Evolutionary conservation across 352 stramenopile genomes (phyloP), one percentile per base, ranked within the genome.

Genomic region (Thalassiosira sp.): DNA sequence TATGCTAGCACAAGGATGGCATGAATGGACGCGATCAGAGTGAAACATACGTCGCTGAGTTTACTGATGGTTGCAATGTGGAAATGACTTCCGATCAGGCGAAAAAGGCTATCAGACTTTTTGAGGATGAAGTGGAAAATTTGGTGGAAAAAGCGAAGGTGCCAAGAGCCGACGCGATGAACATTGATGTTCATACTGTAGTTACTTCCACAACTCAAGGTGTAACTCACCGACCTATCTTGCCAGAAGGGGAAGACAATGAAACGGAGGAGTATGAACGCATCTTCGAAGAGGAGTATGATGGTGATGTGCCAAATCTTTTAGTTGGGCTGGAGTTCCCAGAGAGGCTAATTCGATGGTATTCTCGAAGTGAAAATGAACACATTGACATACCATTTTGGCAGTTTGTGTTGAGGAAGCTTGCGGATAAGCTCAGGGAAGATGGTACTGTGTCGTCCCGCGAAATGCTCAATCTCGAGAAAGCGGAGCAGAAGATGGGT

Each of bases 221-320:
- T 27, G 60, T n/a, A n/a, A n/a, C 52, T 35, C 60, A 52, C 40
- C 18, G 40, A 16, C 70, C 60, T 54, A 7, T 72, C 18, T 53
- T 69, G 15, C 16, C 33, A 40, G 52, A 69, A 24, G 61, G 25
- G 18, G 63, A 61, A 57, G 72, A 74, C 8, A 40, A 75, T 24
- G 51, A 49, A 22, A 37, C 72, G 7, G 72, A 80, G 25, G 56
- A 80, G 18, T 73, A 65, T 65, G 72, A 80, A 35, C 37, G 52
- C 16, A 64, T 74, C 18, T 80, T 70, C 28, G 72, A 80, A 51
- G 72, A 74, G 13, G 42, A 62, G n/a, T 80, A 37, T 25, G 43
- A 74, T 45, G 72, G 63, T 11, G 46, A 57, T 31, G 51, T 80
- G 5, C 72, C 72, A 35, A 56, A 80, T 13, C 25, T 42, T 27